phyloP scores from a whole-genome alignment of 805 yeast genomes.

The Priceomyces medius region DNA sequence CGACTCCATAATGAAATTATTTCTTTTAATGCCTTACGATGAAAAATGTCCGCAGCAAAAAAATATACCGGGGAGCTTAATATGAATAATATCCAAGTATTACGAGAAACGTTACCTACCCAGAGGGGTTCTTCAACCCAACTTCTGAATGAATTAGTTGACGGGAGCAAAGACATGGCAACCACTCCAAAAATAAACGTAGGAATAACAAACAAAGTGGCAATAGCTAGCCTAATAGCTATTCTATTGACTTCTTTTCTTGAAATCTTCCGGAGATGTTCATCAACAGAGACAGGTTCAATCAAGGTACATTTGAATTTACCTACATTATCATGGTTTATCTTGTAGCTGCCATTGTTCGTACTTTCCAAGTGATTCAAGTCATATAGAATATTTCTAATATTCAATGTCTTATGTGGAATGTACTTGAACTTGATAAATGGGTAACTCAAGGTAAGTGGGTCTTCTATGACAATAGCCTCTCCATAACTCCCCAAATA shows the following conservation, averaged over 20 bases:
- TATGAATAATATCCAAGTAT: conserved; percentile 63
- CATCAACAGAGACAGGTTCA: conserved; percentile 59
- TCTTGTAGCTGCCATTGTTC: conserved; percentile 18
- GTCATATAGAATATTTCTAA: conserved; percentile 54
- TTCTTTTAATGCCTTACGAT: conserved; percentile 62
- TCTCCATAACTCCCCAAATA: conserved; percentile 54
- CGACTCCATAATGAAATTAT: conserved; percentile 55
- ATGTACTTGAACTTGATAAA: conserved; percentile 62
- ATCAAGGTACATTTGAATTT: conserved; percentile 52
- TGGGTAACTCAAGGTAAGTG: conserved; percentile 55
- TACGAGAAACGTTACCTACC: conserved; percentile 60
- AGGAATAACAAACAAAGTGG: conserved; percentile 59
- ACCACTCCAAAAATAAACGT: conserved; percentile 68
- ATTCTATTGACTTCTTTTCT: conserved; percentile 48
- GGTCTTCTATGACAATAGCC: conserved; percentile 54
- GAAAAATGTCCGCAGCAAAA: conserved; percentile 73
- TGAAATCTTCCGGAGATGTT: conserved; percentile 54
- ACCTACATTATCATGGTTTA: conserved; percentile 19
- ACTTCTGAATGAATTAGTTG: conserved; percentile 36
- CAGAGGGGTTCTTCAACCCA: conserved; percentile 65
- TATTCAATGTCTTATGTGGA: conserved; percentile 52
- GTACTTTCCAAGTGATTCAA: conserved; percentile 44
- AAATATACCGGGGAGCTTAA: conserved; percentile 73
- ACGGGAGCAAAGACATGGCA: conserved; percentile 61
- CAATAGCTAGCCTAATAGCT: conserved; percentile 44